Evolutionary conservation across 306 rosid species (phyloP), one percentile per base, ranked within the genome.

Genomic region (Trifolium dubium): DNA sequence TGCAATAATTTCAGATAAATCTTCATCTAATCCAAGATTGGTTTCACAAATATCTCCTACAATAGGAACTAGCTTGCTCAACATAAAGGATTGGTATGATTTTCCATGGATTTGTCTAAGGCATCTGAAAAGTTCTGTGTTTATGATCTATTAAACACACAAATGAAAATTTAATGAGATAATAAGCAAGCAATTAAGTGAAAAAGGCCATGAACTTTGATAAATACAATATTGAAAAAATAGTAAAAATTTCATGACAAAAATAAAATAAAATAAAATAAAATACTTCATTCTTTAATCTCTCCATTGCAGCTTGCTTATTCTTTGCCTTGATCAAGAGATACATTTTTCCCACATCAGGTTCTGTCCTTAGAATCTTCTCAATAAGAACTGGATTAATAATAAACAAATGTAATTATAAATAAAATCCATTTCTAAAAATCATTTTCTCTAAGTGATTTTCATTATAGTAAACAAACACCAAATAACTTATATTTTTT

Each of bases 61-160:
- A 60, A 94, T 90, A 44, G 96, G 98, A 83, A 89, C 89, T 61
- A 94, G 79, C 83, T 94, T 94, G 85, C 94, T 89, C 85, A 83
- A 72, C 95, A 94, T 82, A 85, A 91, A 94, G 66, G 90, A 77
- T 73, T 82, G 87, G 70, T 87, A 94, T 71, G 93, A 86, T 77
- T 88, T 88, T 77, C 97, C 98, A 74, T 94, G 92, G 34, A 69
- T 85, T 88, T 87, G 87, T 30, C 79, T 82, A n/a, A 91, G 96
- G 67, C 92, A 66, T 58, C 81, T 88, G 95, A 89, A 94, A 80
- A 94, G 90, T 76, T 91, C 95, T 40, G 97, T 74, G 32, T 87
- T 82, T 89, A 89, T 91, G 77, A 94, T 94, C 97, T 94, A 69
- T 18, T 74, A 28, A 66, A 64, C 44, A 69, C 18, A 49, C 5